These are phyloP conservation scores for Penicillium sp. DNA, from an alignment of 2,329 filamentous ascomycete species.

Conservation along the genomic window DNA sequence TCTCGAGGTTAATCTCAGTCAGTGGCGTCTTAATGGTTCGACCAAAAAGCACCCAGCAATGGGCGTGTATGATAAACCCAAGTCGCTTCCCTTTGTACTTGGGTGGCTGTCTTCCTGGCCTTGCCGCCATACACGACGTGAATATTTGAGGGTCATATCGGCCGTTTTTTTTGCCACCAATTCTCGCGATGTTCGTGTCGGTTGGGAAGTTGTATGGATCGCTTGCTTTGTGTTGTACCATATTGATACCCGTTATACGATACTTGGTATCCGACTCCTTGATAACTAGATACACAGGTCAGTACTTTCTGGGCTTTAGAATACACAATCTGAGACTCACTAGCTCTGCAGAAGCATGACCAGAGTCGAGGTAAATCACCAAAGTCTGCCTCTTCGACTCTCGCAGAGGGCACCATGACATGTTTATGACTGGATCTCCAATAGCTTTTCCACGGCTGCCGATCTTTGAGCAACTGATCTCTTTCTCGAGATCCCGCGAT, in stretches of 20 bases:
- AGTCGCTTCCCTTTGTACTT: background rate
- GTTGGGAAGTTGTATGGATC: background rate
- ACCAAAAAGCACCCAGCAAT: conserved; percentile 19
- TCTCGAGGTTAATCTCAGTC: conserved; percentile 1
- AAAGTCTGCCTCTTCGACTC: conserved; percentile 9
- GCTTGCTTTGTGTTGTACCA: background rate
- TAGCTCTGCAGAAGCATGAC: conserved; percentile 10
- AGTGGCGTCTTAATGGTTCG: background rate
- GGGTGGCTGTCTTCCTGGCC: background rate
- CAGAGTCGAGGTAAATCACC: conserved; percentile 8
- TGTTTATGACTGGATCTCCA: background rate
- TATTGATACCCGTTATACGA: conserved; percentile 13
- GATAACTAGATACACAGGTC: conserved; percentile 7
- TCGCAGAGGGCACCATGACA: conserved; percentile 11
- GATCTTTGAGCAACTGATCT: background rate
- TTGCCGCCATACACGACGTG: conserved; percentile 11
- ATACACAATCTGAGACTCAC: background rate
- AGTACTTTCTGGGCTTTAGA: background rate
- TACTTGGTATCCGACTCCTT: conserved; percentile 9
- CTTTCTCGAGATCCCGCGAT: background rate
- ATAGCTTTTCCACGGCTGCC: background rate
- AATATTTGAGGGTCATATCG: conserved; percentile 8
- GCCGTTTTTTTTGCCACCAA: conserved; percentile 9
- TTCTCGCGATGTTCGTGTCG: conserved; percentile 13
- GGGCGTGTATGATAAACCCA: conserved; percentile 19